These are phyloP conservation scores for Yamagishiella unicocca DNA, from an alignment of 139 green algal species.

Conservation along the genomic window DNA sequence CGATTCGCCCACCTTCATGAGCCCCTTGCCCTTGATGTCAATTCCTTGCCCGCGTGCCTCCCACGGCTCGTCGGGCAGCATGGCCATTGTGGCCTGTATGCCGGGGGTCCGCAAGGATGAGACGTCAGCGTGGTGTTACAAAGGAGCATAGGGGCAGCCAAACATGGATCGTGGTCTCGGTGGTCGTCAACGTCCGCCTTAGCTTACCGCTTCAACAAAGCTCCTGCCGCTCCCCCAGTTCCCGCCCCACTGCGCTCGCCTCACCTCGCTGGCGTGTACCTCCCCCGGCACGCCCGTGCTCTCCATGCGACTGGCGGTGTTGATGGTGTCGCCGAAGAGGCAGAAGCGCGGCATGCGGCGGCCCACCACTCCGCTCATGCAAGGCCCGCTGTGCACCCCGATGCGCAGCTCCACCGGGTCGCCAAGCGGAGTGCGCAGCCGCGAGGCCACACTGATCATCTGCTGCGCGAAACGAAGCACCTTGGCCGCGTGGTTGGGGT, in stretches of 20 bases:
- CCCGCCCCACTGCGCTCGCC: too few species aligned
- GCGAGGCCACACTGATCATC: conserved; percentile 21
- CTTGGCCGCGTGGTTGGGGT: conserved; percentile 33
- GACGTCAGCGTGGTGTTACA: too few species aligned
- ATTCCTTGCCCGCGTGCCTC: conserved; percentile 3
- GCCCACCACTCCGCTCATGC: conserved; percentile 48
- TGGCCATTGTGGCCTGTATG: background rate
- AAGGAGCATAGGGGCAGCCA: too few species aligned
- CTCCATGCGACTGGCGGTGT: conserved; percentile 58
- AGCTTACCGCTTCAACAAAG: too few species aligned
- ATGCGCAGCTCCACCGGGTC: conserved; percentile 38
- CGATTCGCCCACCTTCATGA: conserved; percentile 28
- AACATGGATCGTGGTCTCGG: too few species aligned
- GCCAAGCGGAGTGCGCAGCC: conserved; percentile 31
- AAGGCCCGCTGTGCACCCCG: conserved; percentile 25
- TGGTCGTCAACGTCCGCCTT: too few species aligned
- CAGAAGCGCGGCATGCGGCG: conserved; percentile 47
- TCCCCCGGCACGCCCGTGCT: conserved; percentile 15
- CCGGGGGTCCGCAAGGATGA: too few species aligned
- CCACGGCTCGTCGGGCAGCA: conserved; percentile 23
- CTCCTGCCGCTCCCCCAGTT: too few species aligned
- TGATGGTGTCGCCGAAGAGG: conserved; percentile 60
- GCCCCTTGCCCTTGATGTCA: conserved; percentile 25
- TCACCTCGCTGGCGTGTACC: conserved; percentile 39
- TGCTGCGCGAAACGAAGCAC: conserved; percentile 29